phyloP scores from a whole-genome alignment of 495 filamentous ascomycete genomes.

The Penicillium flavigenum region DNA sequence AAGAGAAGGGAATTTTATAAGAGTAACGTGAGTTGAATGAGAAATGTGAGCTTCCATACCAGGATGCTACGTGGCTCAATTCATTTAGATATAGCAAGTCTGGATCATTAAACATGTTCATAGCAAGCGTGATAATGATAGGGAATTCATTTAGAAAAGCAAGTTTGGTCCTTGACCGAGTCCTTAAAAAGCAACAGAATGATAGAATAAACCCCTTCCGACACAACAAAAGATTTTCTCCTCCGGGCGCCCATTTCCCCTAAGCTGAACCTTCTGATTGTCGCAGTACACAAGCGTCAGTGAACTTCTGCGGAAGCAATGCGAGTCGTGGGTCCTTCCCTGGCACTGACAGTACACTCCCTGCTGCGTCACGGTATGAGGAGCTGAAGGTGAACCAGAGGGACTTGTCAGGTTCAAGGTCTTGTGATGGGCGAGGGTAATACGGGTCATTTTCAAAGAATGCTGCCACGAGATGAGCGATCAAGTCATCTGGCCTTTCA shows the following conservation, averaged over 20 bases:
- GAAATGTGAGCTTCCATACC: too few relatives aligned
- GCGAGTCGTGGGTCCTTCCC: not conserved
- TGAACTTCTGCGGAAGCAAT: not conserved
- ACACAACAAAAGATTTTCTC: too few relatives aligned
- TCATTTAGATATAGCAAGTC: not conserved
- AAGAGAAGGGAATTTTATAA: too few relatives aligned
- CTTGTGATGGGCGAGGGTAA: not conserved
- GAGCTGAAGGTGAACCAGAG: not conserved
- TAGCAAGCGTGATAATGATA: not conserved
- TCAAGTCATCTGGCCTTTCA: not conserved
- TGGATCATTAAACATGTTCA: not conserved
- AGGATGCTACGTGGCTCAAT: not conserved
- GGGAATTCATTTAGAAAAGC: too few relatives aligned
- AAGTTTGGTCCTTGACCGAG: too few relatives aligned
- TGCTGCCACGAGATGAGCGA: not conserved
- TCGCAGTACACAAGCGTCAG: not conserved
- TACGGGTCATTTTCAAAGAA: not conserved
- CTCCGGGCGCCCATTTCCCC: not conserved
- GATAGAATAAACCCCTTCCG: too few relatives aligned
- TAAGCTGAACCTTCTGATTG: not conserved
- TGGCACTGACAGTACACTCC: not conserved
- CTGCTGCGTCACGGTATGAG: not conserved
- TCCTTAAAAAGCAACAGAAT: too few relatives aligned
- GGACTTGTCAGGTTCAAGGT: not conserved
- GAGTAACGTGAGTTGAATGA: too few relatives aligned